These are phyloP conservation scores for Fusarium burgessii DNA, from an alignment of 2,329 filamentous ascomycete species.

Conservation along the genomic window DNA sequence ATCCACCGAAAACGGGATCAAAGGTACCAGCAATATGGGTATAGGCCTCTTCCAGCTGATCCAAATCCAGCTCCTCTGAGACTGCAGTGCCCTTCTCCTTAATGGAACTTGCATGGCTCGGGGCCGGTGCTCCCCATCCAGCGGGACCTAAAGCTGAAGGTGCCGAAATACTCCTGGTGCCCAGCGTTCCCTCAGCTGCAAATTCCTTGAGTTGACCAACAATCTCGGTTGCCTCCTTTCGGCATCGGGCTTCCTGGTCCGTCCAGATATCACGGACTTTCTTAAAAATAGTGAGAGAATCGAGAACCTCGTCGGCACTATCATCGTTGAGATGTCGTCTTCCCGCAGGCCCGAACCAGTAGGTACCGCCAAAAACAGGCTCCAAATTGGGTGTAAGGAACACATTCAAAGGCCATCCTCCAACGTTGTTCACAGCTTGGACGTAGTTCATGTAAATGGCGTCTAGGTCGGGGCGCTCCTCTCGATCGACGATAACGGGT, in stretches of 20 bases:
- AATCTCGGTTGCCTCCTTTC: conserved; percentile 86
- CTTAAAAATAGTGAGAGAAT: conserved; percentile 84
- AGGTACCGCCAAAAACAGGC: conserved; percentile 95
- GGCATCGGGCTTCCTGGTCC: conserved; percentile 84
- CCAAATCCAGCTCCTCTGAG: conserved; percentile 83
- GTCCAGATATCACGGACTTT: conserved; percentile 83
- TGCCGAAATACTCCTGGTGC: conserved; percentile 53
- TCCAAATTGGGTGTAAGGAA: conserved; percentile 94
- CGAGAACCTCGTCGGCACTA: conserved; percentile 70
- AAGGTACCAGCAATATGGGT: conserved; percentile 84
- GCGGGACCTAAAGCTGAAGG: conserved; percentile 47
- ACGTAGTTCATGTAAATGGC: conserved; percentile 99
- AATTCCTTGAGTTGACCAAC: conserved; percentile 86
- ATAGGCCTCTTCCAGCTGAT: conserved; percentile 91
- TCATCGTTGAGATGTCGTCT: conserved; percentile 53
- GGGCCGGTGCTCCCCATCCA: conserved; percentile 49
- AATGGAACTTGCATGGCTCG: conserved; percentile 40
- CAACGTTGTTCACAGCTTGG: conserved; percentile 88
- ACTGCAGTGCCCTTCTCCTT: conserved; percentile 47
- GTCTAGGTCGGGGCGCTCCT: conserved; percentile 94
- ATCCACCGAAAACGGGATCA: conserved; percentile 83
- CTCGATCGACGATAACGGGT: conserved; percentile 91
- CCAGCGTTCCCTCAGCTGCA: conserved; percentile 84
- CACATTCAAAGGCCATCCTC: conserved; percentile 96
- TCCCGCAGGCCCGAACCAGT: conserved; percentile 87